Evolutionary conservation across 1,139 yeast species (phyloP), one percentile per base, ranked within the genome.

Genomic region (Hyphopichia buzzinii): DNA sequence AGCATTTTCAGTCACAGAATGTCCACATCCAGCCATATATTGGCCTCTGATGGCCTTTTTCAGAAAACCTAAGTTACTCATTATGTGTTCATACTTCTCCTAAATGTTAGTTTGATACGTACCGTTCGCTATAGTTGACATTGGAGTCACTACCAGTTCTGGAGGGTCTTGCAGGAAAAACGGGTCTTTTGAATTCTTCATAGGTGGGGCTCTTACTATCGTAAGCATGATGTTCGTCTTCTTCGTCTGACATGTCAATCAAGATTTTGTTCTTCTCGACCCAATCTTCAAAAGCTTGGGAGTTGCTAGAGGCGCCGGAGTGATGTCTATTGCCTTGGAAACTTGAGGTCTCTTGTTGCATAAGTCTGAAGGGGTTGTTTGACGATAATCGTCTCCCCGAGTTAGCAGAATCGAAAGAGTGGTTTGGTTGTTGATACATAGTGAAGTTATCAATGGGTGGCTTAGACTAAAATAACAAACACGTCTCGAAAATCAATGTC

Each of bases 341-440:
- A 21, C 27, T 30, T 3, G 15, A 8, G 11, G 32, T 24, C 3
- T 17, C 44, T 39, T 29, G 40, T 24, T 32, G 25, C 29, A 23
- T 29, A 11, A 7, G 55, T 44, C 85, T 67, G 55, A 79, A 79
- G 14, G 85, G 85, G 47, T 79, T 79, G 49, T 77, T 77, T 21
- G 79, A 66, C 11, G 83, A 77, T 42, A 75, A 67, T 38, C 81
- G 68, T 48, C 80, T 67, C 36, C 64, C 51, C 30, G 71, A 63
- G 23, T 65, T 69, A 4, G 64, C 46, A 4, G 72, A 65, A 25
- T 56, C 48, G 45, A 57, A 56, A 26, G 64, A 55, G 36, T 59
- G 62, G 39, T 61, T 61, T 16, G 69, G 69, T 48, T 67, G 74
- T 47, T 62, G 66, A 40, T 67, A 69, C 75, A 69, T 69, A 31